Conservation (phyloP, 768 basidiomycete species). For the Pisolithus marmoratus region DNA sequence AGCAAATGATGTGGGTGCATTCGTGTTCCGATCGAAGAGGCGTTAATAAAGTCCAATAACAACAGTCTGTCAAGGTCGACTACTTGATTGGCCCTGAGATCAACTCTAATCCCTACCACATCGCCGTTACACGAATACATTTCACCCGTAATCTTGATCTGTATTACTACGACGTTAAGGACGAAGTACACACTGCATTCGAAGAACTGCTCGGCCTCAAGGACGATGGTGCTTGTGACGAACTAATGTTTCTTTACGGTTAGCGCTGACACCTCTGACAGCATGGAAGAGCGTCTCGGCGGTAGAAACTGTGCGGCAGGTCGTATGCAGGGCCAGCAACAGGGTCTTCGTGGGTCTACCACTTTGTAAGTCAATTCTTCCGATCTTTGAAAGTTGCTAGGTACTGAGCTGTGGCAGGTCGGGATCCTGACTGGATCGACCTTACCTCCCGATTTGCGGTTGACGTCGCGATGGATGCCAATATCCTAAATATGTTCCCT, state of each 20-base stretch:
- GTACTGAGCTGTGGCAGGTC: slow-evolving; percentile 23
- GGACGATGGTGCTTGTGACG: slow-evolving; percentile 9
- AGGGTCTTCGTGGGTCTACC: slow-evolving; percentile 46
- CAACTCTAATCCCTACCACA: slow-evolving; percentile 24
- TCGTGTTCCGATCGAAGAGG: neutral
- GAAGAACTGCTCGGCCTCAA: slow-evolving; percentile 29
- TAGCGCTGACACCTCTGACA: slow-evolving; percentile 3
- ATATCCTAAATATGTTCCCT: slow-evolving; percentile 27
- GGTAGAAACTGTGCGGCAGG: slow-evolving; percentile 20
- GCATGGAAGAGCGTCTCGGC: slow-evolving; percentile 35
- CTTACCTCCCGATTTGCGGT: slow-evolving; percentile 28
- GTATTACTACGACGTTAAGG: slow-evolving; percentile 35
- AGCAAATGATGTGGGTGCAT: slow-evolving; percentile 25
- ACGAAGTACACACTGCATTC: slow-evolving; percentile 41
- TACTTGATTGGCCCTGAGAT: neutral
- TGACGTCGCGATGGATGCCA: slow-evolving; percentile 16
- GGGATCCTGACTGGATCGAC: slow-evolving; percentile 31
- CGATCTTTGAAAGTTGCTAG: neutral
- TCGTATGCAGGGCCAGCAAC: slow-evolving; percentile 39
- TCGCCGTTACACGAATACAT: slow-evolving; percentile 20
- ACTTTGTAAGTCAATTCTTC: slow-evolving; percentile 27
- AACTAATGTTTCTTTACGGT: neutral
- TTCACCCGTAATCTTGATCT: slow-evolving; percentile 34
- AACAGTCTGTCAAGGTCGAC: neutral
- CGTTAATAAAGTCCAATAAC: neutral